These are phyloP conservation scores for Podospora didyma DNA, from an alignment of 495 filamentous ascomycete species.

Conservation along the genomic window DNA sequence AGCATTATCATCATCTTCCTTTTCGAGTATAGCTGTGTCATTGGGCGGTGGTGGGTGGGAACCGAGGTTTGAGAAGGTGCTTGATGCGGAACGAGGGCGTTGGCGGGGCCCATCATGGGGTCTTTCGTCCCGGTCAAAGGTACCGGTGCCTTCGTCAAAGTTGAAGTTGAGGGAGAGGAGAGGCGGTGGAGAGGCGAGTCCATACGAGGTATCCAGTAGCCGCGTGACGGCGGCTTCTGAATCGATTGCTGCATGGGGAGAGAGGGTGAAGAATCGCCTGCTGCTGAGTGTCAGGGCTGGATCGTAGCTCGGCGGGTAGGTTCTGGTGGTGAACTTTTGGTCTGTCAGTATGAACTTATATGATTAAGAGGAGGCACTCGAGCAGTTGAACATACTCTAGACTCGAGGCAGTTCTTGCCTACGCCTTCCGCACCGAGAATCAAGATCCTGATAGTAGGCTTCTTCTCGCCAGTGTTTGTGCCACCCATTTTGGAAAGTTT, in stretches of 20 bases:
- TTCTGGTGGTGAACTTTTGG: constrained; percentile 24
- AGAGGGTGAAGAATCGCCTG: constrained; percentile 18
- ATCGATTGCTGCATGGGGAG: not conserved
- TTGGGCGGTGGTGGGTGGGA: not conserved
- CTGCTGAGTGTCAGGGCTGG: constrained; percentile 19
- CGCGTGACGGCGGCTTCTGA: not conserved
- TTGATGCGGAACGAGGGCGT: constrained; percentile 9
- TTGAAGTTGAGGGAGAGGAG: too few species aligned
- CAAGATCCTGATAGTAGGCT: constrained; percentile 21
- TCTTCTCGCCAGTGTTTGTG: not conserved
- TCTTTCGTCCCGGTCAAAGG: not conserved
- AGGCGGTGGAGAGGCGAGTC: not conserved
- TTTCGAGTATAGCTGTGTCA: too few species aligned
- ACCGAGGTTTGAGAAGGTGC: constrained; percentile 20
- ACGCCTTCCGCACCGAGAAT: constrained; percentile 21
- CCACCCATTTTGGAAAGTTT: too few species aligned
- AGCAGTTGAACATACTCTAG: constrained; percentile 11
- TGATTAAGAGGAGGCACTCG: not conserved
- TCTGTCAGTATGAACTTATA: constrained; percentile 1
- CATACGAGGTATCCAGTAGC: constrained; percentile 8
- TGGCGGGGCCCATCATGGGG: not conserved
- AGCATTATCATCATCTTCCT: too few species aligned
- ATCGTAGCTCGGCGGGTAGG: constrained; percentile 24
- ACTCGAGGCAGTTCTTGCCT: constrained; percentile 26
- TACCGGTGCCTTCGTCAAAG: too few species aligned